phyloP scores from a whole-genome alignment of 225 moss, liverwort and hornwort genomes.

The Asterella californica region DNA sequence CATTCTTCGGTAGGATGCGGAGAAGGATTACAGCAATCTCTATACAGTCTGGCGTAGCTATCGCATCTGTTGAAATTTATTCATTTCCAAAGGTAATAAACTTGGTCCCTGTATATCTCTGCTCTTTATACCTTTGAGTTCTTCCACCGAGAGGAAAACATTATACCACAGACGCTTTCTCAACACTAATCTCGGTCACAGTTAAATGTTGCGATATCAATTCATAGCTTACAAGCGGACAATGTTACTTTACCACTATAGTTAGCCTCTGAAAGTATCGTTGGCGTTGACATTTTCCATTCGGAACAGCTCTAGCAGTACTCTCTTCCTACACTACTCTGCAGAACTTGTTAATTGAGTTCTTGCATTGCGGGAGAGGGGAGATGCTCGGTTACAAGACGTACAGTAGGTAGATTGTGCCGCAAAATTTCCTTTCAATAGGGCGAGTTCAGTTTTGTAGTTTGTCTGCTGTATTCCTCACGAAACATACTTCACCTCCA shows the following conservation, averaged over 20 bases:
- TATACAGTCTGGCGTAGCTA: neutral
- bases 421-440: too few species aligned
- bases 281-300: too few species aligned
- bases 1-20: neutral
- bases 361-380: too few species aligned
- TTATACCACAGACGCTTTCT: too few species aligned
- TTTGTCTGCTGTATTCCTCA: neutral
- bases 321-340: too few species aligned
- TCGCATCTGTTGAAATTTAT: neutral
- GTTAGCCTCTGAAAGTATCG: neutral
- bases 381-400: neutral
- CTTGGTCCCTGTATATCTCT: neutral
- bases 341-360: too few species aligned
- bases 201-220: too few species aligned
- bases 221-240: neutral
- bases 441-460: neutral
- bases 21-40: neutral
- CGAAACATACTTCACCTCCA: neutral
- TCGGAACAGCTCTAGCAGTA: neutral
- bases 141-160: neutral
- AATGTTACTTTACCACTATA: neutral
- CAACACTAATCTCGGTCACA: neutral
- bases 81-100: too few species aligned
- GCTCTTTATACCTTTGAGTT: neutral
- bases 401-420: neutral